Conservation (phyloP, 257 asterid species). For the Solanum chiquidenum region DNA sequence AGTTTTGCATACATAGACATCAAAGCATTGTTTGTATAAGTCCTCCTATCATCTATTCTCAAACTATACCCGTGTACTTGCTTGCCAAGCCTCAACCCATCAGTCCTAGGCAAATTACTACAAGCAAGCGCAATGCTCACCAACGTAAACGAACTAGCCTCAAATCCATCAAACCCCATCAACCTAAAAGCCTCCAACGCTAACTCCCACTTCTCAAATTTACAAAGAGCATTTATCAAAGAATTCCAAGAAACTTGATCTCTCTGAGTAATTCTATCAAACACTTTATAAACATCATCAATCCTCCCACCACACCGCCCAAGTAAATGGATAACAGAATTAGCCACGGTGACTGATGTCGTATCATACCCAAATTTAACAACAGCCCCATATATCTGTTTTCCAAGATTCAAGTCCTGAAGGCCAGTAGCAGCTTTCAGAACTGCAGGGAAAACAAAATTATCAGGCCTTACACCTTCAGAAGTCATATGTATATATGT, state of each 20-base stretch:
- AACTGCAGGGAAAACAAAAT: constrained; percentile 65
- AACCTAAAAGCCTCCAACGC: constrained; percentile 57
- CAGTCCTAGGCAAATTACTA: constrained; percentile 40
- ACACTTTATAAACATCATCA: constrained; percentile 43
- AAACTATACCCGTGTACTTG: constrained; percentile 63
- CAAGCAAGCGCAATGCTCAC: constrained; percentile 75
- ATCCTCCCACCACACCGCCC: constrained; percentile 45
- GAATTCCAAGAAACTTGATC: constrained; percentile 93
- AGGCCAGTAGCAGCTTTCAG: constrained; percentile 66
- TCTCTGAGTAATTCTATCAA: constrained; percentile 56
- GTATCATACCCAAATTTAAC: constrained; percentile 49
- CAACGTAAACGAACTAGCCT: constrained; percentile 67
- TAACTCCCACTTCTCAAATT: constrained; percentile 56
- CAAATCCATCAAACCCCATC: constrained; percentile 48
- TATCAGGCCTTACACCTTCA: constrained; percentile 59
- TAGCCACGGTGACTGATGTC: constrained; percentile 52
- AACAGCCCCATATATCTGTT: constrained; percentile 53
- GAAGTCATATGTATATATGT: constrained; percentile 49
- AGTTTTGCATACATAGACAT: constrained; percentile 81
- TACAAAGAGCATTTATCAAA: constrained; percentile 61
- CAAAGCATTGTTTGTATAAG: constrained; percentile 60
- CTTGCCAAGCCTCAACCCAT: constrained; percentile 71
- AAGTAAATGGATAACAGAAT: constrained; percentile 59
- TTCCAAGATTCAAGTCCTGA: constrained; percentile 47
- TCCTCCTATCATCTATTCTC: constrained; percentile 47